Percentiles rank a stretch among this genome's conserved stretches.
phyloP scores from a whole-genome alignment of 257 asterid species.

The Solanum paucissectum region DNA sequence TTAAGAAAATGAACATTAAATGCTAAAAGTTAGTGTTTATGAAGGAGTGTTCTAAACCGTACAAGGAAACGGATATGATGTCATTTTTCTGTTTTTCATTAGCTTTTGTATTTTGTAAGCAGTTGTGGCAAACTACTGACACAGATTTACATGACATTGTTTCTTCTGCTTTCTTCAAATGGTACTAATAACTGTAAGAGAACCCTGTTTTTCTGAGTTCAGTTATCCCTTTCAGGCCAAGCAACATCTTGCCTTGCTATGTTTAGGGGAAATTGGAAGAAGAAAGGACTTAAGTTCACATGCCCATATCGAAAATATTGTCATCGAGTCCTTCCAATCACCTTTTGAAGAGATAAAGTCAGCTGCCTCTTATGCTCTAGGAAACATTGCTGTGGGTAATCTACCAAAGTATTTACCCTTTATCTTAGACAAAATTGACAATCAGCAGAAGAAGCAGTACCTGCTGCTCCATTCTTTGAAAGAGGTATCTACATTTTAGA shows the following conservation, averaged over 20 bases:
- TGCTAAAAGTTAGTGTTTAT: neutral
- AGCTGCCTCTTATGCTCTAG: constrained; percentile 98
- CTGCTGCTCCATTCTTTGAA: constrained; percentile 90
- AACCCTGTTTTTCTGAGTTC: neutral
- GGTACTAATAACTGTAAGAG: neutral
- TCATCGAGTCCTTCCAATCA: constrained; percentile 92
- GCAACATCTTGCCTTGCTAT: constrained; percentile 86
- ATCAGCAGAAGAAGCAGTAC: constrained; percentile 98
- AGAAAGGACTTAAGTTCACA: constrained; percentile 92
- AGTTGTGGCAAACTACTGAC: neutral
- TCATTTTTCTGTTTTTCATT: neutral
- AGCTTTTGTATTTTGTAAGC: neutral
- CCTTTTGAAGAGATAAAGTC: constrained; percentile 98
- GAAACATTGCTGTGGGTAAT: constrained; percentile 98
- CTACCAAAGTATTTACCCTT: constrained; percentile 86
- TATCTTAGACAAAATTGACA: constrained; percentile 90
- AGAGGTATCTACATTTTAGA: constrained; percentile 44
- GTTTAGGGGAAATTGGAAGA: constrained; percentile 98
- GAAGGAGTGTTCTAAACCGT: neutral
- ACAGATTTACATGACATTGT: neutral
- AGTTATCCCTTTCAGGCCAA: constrained; percentile 46
- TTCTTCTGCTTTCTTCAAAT: neutral
- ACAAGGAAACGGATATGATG: neutral
- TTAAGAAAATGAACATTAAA: neutral
- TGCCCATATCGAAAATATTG: constrained; percentile 74